Percentiles rank a stretch among this genome's conserved stretches.
phyloP scores from a whole-genome alignment of 306 rosid species.

The Abrus pulchellus region DNA sequence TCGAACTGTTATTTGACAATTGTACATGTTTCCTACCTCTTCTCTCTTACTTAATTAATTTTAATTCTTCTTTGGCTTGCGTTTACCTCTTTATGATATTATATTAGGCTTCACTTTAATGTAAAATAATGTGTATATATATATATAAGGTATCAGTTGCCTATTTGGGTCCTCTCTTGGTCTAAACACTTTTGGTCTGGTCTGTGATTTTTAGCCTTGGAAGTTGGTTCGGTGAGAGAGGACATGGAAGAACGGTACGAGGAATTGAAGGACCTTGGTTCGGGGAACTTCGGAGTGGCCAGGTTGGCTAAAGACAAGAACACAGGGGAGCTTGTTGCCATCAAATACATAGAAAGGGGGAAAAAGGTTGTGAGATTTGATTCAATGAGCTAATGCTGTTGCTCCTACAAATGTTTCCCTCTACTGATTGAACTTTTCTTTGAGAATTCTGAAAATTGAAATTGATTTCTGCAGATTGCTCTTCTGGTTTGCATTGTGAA shows the following conservation, averaged over 20 bases:
- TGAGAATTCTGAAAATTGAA: conserved; percentile 1
- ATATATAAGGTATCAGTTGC: neutral
- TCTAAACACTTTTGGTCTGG: conserved; percentile 19
- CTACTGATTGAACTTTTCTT: neutral
- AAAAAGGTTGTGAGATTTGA: conserved; percentile 58
- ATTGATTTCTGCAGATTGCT: conserved; percentile 14
- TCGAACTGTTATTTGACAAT: neutral
- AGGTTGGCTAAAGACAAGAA: conserved; percentile 84
- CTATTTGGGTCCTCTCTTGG: neutral
- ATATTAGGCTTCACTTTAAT: conserved; percentile 6
- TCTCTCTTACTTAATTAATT: neutral
- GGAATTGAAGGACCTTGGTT: conserved; percentile 82
- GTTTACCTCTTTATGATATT: neutral
- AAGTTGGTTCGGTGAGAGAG: conserved; percentile 12
- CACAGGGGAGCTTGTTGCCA: conserved; percentile 85
- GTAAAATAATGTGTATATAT: neutral
- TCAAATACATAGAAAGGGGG: conserved; percentile 91
- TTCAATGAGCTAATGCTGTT: neutral
- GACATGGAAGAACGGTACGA: conserved; percentile 84
- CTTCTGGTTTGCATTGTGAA: neutral
- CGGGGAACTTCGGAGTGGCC: conserved; percentile 90
- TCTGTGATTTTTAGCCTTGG: neutral
- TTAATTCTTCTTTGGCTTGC: neutral
- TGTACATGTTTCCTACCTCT: neutral
- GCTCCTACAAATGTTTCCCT: neutral